A percentile compares a stretch with the other conserved stretches of the same genome.
Evolutionary conservation across 352 stramenopile species (phyloP).

Genomic region (Globisporangium recalcitrans): DNA sequence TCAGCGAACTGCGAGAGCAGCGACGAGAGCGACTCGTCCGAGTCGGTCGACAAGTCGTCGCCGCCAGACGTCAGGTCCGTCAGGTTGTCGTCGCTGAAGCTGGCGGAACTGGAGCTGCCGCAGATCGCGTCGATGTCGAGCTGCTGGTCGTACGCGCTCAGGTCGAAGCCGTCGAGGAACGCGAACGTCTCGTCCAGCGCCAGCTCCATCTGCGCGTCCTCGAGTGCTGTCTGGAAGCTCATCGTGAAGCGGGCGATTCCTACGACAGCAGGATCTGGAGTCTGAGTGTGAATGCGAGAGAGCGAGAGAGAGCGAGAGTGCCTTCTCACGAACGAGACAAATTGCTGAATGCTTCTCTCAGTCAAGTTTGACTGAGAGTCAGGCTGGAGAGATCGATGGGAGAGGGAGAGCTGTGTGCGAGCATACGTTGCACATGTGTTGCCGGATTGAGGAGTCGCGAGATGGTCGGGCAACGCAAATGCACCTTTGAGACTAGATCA

Average conservation of each 20-base stretch:
- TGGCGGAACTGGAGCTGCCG: background rate
- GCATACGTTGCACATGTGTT: no score
- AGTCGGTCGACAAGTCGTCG: background rate
- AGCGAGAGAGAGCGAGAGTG: background rate
- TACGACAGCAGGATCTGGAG: no score
- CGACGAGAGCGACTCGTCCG: conserved; percentile 6
- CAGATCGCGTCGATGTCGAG: background rate
- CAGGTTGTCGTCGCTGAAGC: background rate
- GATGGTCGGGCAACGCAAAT: no score
- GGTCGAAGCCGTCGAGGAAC: conserved; percentile 9
- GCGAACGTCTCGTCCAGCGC: conserved; percentile 6
- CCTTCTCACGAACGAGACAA: no score
- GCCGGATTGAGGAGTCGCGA: no score
- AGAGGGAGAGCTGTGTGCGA: no score
- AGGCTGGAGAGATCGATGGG: no score
- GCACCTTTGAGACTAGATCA: no score
- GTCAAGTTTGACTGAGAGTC: no score
- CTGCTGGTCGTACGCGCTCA: background rate
- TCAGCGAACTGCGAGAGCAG: conserved; percentile 4
- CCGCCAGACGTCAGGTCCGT: background rate
- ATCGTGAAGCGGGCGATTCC: no score
- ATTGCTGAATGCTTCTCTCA: no score
- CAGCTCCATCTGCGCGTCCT: background rate
- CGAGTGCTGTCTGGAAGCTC: background rate
- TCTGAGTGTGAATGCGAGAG: no score